phyloP scores from a whole-genome alignment of 768 basidiomycete species.

The Boletus rufocinnamomeus region DNA sequence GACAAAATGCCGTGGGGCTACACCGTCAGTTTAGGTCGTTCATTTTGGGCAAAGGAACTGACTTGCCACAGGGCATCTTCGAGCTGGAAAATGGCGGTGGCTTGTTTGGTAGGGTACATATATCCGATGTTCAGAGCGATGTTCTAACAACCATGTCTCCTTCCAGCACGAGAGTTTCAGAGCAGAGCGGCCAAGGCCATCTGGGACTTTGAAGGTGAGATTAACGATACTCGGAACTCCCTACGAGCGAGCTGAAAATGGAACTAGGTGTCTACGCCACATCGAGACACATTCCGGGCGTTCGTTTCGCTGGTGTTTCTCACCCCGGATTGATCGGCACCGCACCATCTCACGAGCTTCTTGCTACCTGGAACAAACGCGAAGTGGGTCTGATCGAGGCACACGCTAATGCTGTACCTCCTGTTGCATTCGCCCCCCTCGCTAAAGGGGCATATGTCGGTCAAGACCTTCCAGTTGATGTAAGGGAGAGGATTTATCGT shows the following conservation, averaged over 20 bases:
- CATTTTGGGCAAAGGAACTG: background rate
- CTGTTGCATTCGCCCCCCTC: conserved; percentile 68
- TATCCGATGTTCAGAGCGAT: background rate
- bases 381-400: conserved; percentile 64
- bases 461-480: conserved; percentile 52
- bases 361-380: conserved; percentile 74
- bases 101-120: conserved; percentile 52
- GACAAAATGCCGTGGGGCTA: conserved; percentile 85
- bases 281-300: conserved; percentile 76
- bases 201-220: conserved; percentile 71
- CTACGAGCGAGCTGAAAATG: background rate
- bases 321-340: conserved; percentile 80
- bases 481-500: conserved; percentile 52
- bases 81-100: conserved; percentile 74
- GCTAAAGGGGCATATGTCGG: conserved; percentile 66
- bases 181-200: conserved; percentile 76
- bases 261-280: conserved; percentile 63
- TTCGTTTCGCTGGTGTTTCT: conserved; percentile 75
- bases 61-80: conserved; percentile 62
- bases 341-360: conserved; percentile 70
- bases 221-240: background rate
- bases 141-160: background rate
- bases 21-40: conserved; percentile 43
- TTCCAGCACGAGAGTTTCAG: conserved; percentile 61
- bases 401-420: conserved; percentile 53